Evolutionary conservation across 2,329 filamentous ascomycete species (phyloP).

Genomic region (Aspergillus vadensis): DNA sequence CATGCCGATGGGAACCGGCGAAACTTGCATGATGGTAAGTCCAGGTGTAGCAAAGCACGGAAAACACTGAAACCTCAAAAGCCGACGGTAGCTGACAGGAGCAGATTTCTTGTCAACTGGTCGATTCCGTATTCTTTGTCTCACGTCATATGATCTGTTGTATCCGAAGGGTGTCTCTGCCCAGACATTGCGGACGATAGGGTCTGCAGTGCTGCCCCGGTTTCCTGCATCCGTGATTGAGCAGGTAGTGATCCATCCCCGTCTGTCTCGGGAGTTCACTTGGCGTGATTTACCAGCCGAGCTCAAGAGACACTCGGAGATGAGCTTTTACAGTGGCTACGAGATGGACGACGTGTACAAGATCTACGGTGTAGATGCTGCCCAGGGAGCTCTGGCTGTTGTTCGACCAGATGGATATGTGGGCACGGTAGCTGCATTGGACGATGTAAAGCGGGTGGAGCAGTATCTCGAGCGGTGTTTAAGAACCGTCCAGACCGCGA

Average conservation of each 20-base stretch:
- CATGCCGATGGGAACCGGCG: conserved; percentile 41
- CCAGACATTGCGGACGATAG: conserved; percentile 26
- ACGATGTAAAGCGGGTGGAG: conserved; percentile 30
- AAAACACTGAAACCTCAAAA: not conserved
- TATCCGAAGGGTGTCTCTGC: conserved; percentile 31
- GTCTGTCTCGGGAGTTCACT: conserved; percentile 29
- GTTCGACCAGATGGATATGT: conserved; percentile 45
- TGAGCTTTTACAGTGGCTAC: conserved; percentile 38
- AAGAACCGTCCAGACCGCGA: conserved; percentile 14
- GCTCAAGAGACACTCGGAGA: conserved; percentile 38
- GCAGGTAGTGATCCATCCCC: conserved; percentile 40
- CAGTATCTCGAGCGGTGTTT: conserved; percentile 28
- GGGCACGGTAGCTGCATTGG: conserved; percentile 31
- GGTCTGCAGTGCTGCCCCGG: conserved; percentile 22
- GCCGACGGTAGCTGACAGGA: not conserved
- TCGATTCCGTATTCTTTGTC: conserved; percentile 40
- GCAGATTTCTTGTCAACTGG: conserved; percentile 41
- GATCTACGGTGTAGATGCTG: conserved; percentile 37
- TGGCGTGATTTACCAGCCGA: conserved; percentile 37
- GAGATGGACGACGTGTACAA: conserved; percentile 40
- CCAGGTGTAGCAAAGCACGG: no score
- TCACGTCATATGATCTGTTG: conserved; percentile 39
- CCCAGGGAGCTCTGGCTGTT: conserved; percentile 35
- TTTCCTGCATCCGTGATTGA: conserved; percentile 35
- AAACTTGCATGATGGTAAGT: conserved; percentile 40